Base-by-base conservation (phyloP, 805 yeast species). In the Lachancea meyersii region DNA sequence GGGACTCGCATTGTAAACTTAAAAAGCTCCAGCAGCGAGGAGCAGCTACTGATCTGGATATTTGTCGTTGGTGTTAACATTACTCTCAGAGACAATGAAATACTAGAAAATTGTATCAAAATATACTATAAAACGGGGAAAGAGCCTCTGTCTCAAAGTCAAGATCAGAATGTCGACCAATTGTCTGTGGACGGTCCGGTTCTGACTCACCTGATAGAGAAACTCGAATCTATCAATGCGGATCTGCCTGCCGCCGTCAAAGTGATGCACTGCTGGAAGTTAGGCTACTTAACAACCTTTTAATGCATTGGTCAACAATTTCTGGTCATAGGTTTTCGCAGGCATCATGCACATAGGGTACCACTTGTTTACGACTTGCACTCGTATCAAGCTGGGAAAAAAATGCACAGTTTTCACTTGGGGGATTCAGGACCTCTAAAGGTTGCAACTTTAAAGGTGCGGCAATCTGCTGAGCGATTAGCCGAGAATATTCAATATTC, bases 361-460 rank as follows among this genome's bases (percentile, higher is more conserved):
- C 95, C 10, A 88, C 86, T 58, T 85, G 94, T 58, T 89, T 89
- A 53, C 97, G 73, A 27, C 93, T 83, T 1, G 91, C 89, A 6
- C 64, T 59, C 11, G 72, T 53, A 46, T 82, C 78, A 48, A 70
- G 71, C 56, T 82, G 83, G 48, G 65, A 57, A 44, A 63, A 75
- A 33, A 49, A 46, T 17, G 32, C 13, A 28, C 32, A 26, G 8
- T 22, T 20, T n/a, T 34, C 41, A 11, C 21, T 5, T 9, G 38
- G 38, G 11, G 45, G 23, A 4, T 50, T 31, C 13, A 19, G n/a
- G 8, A 21, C 10, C 3, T 35, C 19, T 1, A 53, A 40, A 10
- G 49, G 46, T 2, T 45, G 38, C 21, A 59, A 40, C 2, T 46
- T 42, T 16, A 52, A 44, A 11, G 48, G 45, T 11, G 45, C 40